Percentiles rank a stretch among this genome's conserved stretches.
These are phyloP conservation scores for Graphilbum ipis-grandicollis DNA, from an alignment of 2,329 filamentous ascomycete genomes.

Conservation along the genomic window DNA sequence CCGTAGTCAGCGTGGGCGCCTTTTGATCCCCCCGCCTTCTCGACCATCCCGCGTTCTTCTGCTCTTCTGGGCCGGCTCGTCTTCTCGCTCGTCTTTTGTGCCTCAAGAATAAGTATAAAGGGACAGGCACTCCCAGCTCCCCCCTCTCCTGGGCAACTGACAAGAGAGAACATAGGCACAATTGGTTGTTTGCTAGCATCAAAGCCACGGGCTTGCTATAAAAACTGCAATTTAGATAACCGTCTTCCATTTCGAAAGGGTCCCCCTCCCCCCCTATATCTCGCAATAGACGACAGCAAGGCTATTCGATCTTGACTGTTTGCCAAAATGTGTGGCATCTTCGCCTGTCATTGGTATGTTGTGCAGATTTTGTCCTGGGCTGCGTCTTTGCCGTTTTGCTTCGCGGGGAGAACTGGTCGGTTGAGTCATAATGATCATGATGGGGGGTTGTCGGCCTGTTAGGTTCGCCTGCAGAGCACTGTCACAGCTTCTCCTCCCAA, in stretches of 20 bases:
- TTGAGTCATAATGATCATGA: slow-evolving; percentile 9
- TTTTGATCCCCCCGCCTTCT: not conserved
- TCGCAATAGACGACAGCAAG: not conserved
- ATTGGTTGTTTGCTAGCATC: not conserved
- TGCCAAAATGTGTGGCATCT: slow-evolving; percentile 76
- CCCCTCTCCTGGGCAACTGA: slow-evolving; percentile 2
- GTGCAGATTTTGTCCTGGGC: slow-evolving; percentile 6
- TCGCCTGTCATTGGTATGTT: slow-evolving; percentile 78
- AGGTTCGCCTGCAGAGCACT: too few species aligned
- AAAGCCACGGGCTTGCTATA: not conserved
- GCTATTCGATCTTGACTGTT: too few species aligned
- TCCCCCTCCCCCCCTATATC: not conserved
- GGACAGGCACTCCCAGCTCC: not conserved
- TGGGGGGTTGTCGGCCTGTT: not conserved
- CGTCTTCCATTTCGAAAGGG: not conserved
- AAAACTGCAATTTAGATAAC: not conserved
- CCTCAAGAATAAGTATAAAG: slow-evolving; percentile 3
- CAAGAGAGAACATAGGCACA: not conserved
- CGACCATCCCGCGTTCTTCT: too few species aligned
- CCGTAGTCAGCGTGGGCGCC: too few species aligned
- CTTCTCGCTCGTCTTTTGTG: not conserved
- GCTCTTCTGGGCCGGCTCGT: too few species aligned
- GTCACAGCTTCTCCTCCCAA: too few species aligned
- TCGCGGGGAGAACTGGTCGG: too few species aligned
- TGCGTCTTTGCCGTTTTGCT: not conserved